phyloP scores from a whole-genome alignment of 2,329 filamentous ascomycete species.

The Aspergillus oerlinghausenensis region DNA sequence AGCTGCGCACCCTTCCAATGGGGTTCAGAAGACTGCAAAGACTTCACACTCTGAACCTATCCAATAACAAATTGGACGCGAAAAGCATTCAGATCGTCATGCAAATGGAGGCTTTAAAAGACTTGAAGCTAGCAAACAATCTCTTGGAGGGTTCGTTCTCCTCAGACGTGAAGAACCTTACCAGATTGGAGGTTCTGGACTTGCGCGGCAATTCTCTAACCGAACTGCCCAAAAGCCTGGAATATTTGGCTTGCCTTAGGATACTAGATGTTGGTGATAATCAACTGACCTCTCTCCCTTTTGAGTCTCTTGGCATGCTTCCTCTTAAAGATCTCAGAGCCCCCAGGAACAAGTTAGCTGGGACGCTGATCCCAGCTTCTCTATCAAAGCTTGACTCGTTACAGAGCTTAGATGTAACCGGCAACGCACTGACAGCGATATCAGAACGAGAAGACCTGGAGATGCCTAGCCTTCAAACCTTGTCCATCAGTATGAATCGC shows the following conservation, averaged over 20 bases:
- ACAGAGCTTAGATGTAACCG: conserved; percentile 71
- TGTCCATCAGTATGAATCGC: conserved; percentile 78
- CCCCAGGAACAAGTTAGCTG: conserved; percentile 72
- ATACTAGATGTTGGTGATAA: conserved; percentile 80
- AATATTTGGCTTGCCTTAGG: conserved; percentile 64
- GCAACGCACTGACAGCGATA: conserved; percentile 63
- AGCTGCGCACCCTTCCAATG: conserved; percentile 65
- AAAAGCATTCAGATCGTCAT: conserved; percentile 67
- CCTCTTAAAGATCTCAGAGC: conserved; percentile 69
- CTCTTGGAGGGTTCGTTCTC: conserved; percentile 65
- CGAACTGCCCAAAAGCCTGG: conserved; percentile 62
- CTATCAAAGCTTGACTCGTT: conserved; percentile 59
- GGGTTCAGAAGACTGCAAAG: conserved; percentile 69
- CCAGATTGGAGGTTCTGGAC: conserved; percentile 73
- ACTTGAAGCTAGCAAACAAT: conserved; percentile 79
- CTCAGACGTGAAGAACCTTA: conserved; percentile 58
- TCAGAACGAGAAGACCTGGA: conserved; percentile 49
- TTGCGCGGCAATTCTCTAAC: conserved; percentile 75
- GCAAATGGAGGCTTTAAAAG: conserved; percentile 67
- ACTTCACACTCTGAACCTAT: conserved; percentile 78
- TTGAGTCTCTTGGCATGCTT: conserved; percentile 62
- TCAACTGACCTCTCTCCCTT: conserved; percentile 64
- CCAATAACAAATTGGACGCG: conserved; percentile 74
- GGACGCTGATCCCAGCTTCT: conserved; percentile 62
- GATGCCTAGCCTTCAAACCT: conserved; percentile 66